Conservation (phyloP, 768 basidiomycete genomes). For the Suillus alpinus region DNA sequence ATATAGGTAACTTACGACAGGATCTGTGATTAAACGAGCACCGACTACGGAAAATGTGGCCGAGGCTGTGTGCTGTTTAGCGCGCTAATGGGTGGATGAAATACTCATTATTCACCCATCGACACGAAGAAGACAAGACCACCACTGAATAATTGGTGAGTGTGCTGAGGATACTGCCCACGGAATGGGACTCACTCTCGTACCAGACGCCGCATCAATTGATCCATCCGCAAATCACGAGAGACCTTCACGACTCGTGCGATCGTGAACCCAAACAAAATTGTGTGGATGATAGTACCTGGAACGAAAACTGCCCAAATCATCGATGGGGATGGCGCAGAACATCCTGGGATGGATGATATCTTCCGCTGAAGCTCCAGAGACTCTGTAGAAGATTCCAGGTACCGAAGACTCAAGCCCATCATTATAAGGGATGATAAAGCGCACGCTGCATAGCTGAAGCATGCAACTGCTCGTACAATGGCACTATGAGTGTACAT, state of each 20-base stretch:
- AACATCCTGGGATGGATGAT: conserved; percentile 1
- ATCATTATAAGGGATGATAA: background rate
- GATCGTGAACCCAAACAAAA: conserved; percentile 9
- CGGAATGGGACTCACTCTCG: conserved; percentile 5
- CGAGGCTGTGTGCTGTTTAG: background rate
- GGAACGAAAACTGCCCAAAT: conserved; percentile 9
- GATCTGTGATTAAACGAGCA: background rate
- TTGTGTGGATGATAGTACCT: conserved; percentile 3
- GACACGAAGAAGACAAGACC: conserved; percentile 9
- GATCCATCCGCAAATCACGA: background rate
- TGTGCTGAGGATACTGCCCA: background rate
- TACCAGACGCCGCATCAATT: conserved; percentile 2
- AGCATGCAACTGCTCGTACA: background rate
- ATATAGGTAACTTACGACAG: background rate
- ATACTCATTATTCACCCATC: conserved; percentile 4
- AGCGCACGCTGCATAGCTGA: conserved; percentile 6
- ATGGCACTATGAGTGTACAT: conserved; percentile 7
- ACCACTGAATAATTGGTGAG: background rate
- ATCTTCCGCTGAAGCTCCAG: background rate
- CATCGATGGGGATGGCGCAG: conserved; percentile 2
- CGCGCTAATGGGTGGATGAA: background rate
- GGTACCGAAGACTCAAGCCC: background rate
- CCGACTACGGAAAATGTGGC: conserved; percentile 6
- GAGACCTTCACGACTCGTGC: background rate
- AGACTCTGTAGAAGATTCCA: background rate